Conservation (phyloP, 805 yeast species). For the Spencermartinsiella europaea region DNA sequence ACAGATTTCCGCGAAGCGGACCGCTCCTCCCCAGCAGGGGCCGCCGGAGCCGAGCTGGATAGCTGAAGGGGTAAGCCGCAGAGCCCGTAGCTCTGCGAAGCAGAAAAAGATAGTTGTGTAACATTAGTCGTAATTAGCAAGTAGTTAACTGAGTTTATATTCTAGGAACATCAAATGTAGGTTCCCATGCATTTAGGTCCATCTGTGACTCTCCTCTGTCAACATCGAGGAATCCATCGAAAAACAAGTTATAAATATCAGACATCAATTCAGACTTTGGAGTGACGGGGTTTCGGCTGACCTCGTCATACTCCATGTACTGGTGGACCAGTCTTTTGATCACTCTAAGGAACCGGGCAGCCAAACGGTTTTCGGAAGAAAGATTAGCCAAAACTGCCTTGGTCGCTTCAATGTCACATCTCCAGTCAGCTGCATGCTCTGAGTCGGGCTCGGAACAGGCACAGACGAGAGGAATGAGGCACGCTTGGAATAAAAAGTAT, state of each 20-base stretch:
- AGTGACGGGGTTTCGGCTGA: slow-evolving; percentile 9
- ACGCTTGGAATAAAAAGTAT: slow-evolving; percentile 59
- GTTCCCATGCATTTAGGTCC: background rate
- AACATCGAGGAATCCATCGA: slow-evolving; percentile 33
- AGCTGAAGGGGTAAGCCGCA: too few relatives aligned
- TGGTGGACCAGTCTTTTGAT: slow-evolving; percentile 38
- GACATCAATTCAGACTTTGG: slow-evolving; percentile 31
- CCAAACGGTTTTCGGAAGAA: slow-evolving; percentile 41
- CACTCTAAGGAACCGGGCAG: slow-evolving; percentile 41
- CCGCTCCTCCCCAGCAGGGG: too few relatives aligned
- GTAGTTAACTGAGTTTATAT: too few relatives aligned
- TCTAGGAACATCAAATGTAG: too few relatives aligned
- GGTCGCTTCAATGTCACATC: slow-evolving; percentile 39
- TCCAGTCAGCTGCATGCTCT: slow-evolving; percentile 42
- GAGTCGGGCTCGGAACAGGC: slow-evolving; percentile 47
- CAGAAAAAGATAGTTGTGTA: too few relatives aligned
- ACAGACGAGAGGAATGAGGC: slow-evolving; percentile 52
- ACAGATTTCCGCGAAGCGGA: too few relatives aligned
- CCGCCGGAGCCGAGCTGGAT: too few relatives aligned
- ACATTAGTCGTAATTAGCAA: too few relatives aligned
- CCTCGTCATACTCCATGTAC: slow-evolving; percentile 12
- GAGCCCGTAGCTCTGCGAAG: too few relatives aligned
- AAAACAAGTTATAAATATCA: slow-evolving; percentile 44
- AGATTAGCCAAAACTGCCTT: slow-evolving; percentile 37
- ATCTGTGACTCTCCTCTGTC: slow-evolving; percentile 3